Evolutionary conservation across 192 early-diverging fungal genomes (phyloP), one percentile per base, ranked within the genome.

Genomic region (Linnemannia zychae): DNA sequence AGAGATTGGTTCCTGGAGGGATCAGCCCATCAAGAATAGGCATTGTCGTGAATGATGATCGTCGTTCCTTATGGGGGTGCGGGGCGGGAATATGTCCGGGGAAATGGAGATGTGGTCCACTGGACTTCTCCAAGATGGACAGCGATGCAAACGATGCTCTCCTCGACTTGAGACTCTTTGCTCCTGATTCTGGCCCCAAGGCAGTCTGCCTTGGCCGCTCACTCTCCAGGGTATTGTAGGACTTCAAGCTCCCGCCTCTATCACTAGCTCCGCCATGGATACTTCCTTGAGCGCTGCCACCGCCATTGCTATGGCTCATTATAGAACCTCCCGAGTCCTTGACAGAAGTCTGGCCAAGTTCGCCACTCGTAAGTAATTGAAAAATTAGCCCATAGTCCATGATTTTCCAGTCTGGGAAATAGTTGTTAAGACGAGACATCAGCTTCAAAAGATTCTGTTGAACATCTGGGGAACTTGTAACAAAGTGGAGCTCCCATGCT

Each of bases 401-500:
- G 11, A 85, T 85, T 44, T 75, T 85, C 92, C 91, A 93, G 44
- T 82, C 76, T 28, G 92, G 92, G 69, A 91, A 93, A 46, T 88
- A 65, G 5, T 88, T 88, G 72, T 93, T 88, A 0, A 93, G 74
- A 24, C 87, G 88, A n/a, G 88, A 84, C 92, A 93, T 93, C 31
- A 91, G 71, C 69, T 88, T 90, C 33, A 89, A 69, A 0, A 90
- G 67, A 2, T 81, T 67, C 16, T 85, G 85, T 37, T 81, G 85
- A 65, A 88, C 71, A n/a, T 87, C 73, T 15, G 79, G 79, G 4
- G 79, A 67, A 3, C 90, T 87, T 3, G 69, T 67, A 34, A 88
- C 57, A 72, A 93, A 93, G 75, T 91, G 87, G 18, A 87, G 87
- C 70, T 93, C 91, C 92, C 92, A 93, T 15, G 91, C 89, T 67